Base-by-base conservation (phyloP, 129 eudicot genomes). In the Helichrysum umbraculigerum region DNA sequence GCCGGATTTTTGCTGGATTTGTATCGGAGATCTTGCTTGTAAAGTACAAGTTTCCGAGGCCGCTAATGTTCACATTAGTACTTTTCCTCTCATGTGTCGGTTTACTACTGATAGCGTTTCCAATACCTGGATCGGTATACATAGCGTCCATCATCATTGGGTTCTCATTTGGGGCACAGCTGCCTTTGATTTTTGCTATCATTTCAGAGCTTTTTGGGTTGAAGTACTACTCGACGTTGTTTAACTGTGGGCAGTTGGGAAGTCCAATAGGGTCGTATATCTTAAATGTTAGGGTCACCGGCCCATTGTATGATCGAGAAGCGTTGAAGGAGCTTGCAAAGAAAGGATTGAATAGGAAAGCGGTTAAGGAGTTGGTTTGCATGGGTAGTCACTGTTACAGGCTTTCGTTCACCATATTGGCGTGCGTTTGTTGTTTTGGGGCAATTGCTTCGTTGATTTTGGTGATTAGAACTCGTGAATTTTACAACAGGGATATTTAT, bases 121-220 rank as follows among this genome's bases (percentile, higher is more conserved):
- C 85, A 3, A 77, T 90, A 19, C 92, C 97, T 1, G 90, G 90
- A 35, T 78, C 88, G 0, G 89, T 93, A 4, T 90, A 93, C 66
- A 41, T 85, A 0, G 88, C 97, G 0, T 93, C 98, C 0, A 81
- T 90, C 39, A 78, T 93, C 0, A 83, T 85, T 52, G 98, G 98
- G 47, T 90, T 93, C 37, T 88, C 92, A 68, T 90, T 93, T 19
- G 98, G 98, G 20, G 98, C 98, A 0, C 92, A 87, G 29, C 42
- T 82, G 41, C 81, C 92, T 0, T 44, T 85, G 21, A 83, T 88
- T 1, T 82, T 85, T 32, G 81, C 80, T 0, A 83, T 88, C 19
- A 80, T 85, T 37, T 88, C 92, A 0, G 92, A 88, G 82, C 54
- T 88, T 20, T 88, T 88, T 20, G 92, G 92, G 57, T 50, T 88